These are phyloP conservation scores for Clarireedia monteithiana DNA, from an alignment of 2,329 filamentous ascomycete species.

Conservation along the genomic window DNA sequence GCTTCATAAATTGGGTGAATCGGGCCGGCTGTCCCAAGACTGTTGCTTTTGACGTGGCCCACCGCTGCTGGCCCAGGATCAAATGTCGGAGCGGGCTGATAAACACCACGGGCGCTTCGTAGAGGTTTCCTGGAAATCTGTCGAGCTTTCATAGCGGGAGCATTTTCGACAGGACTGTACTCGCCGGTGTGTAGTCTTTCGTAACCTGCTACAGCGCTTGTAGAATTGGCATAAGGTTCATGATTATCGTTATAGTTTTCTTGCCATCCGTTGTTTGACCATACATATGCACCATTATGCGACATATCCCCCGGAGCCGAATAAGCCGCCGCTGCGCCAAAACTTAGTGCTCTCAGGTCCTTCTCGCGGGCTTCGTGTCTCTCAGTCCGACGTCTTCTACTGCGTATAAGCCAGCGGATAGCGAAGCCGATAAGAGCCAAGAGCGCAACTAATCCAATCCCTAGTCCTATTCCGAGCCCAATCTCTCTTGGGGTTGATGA, in stretches of 20 bases:
- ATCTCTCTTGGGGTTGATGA: constrained; percentile 35
- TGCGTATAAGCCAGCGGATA: constrained; percentile 39
- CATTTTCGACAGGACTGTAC: constrained; percentile 15
- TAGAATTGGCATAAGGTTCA: constrained; percentile 23
- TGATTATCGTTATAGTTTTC: constrained; percentile 8
- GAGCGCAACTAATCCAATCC: constrained; percentile 50
- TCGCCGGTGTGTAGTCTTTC: constrained; percentile 19
- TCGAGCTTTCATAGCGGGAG: constrained; percentile 13
- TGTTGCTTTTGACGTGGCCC: constrained; percentile 35
- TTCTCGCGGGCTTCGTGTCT: constrained; percentile 41
- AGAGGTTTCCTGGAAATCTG: constrained; percentile 32
- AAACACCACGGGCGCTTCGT: constrained; percentile 28
- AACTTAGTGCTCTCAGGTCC: constrained; percentile 43
- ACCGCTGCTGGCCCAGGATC: constrained; percentile 26
- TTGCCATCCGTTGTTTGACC: constrained; percentile 23
- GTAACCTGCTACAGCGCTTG: constrained; percentile 18
- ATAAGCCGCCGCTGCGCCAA: constrained; percentile 24
- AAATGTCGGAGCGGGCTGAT: constrained; percentile 36
- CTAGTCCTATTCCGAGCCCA: constrained; percentile 57
- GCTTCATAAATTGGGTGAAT: constrained; percentile 61
- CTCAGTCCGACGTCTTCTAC: constrained; percentile 31
- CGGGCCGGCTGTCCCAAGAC: constrained; percentile 39
- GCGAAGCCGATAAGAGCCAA: constrained; percentile 39
- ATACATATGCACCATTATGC: constrained; percentile 20
- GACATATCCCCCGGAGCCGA: constrained; percentile 15